A percentile compares a stretch with the other conserved stretches of the same genome.
Evolutionary conservation across 2,329 filamentous ascomycete genomes (phyloP).

Genomic region (Colletotrichum cordylinicola): DNA sequence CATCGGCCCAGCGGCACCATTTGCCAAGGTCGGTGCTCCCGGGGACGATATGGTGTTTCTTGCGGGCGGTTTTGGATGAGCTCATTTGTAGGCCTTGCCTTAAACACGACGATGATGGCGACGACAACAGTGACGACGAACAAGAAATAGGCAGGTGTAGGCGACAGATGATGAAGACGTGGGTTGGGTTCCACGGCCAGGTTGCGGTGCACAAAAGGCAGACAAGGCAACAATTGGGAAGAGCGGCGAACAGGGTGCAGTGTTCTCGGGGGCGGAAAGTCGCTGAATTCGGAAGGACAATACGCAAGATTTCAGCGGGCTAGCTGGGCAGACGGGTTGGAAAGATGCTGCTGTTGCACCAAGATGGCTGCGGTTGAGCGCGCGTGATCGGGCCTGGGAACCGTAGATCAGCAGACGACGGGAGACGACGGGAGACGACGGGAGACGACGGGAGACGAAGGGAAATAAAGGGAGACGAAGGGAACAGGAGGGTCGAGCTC

Average conservation of each 20-base stretch:
- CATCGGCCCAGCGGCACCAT: no score
- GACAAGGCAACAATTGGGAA: background rate
- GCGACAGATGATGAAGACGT: background rate
- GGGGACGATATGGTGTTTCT: background rate
- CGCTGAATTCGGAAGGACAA: background rate
- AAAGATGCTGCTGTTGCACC: background rate
- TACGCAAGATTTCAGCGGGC: background rate
- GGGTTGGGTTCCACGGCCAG: accelerated
- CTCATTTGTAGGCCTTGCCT: background rate
- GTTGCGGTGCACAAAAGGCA: accelerated
- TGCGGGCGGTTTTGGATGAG: background rate
- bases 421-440: background rate
- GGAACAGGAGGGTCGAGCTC: background rate
- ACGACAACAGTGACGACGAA: background rate
- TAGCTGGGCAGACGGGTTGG: background rate
- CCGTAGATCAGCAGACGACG: background rate
- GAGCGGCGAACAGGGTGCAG: background rate
- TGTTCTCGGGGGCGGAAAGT: background rate
- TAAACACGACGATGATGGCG: background rate
- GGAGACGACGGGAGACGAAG: background rate
- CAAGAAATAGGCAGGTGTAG: background rate
- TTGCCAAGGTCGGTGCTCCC: no score
- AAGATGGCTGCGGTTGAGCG: background rate
- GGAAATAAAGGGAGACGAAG: background rate
- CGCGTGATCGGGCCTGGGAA: background rate